Evolutionary conservation across 2,329 filamentous ascomycete species (phyloP).

Genomic region (Hymenoscyphus occultus): DNA sequence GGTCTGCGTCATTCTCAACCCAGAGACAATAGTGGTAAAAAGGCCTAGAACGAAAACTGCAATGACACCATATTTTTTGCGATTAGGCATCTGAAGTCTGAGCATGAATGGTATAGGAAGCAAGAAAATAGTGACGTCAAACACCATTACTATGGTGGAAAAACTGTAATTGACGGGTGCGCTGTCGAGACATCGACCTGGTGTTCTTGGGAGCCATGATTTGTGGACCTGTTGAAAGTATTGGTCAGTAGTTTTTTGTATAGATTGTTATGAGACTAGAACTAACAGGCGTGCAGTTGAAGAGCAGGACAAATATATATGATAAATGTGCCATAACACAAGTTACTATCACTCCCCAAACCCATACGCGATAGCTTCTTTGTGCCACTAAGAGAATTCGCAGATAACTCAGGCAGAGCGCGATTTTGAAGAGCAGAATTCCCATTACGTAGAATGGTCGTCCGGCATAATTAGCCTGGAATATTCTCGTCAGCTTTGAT

Average conservation of each 20-base stretch:
- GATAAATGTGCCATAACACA: background rate
- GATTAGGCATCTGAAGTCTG: conserved; percentile 17
- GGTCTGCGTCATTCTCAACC: conserved; percentile 12
- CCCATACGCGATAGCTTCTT: background rate
- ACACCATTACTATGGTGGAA: background rate
- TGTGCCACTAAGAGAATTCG: conserved; percentile 17
- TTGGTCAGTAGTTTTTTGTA: background rate
- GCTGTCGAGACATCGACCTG: conserved; percentile 38
- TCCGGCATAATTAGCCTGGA: conserved; percentile 17
- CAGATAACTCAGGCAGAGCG: conserved; percentile 18
- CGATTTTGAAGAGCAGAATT: conserved; percentile 17
- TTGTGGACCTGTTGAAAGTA: conserved; percentile 19
- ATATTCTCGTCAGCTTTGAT: background rate
- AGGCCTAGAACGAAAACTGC: conserved; percentile 21
- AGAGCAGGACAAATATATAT: background rate
- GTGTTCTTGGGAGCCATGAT: conserved; percentile 35
- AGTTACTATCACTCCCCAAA: background rate
- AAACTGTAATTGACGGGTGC: conserved; percentile 36
- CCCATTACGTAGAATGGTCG: conserved; percentile 19
- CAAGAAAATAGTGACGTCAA: conserved; percentile 18
- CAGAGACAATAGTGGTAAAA: conserved; percentile 16
- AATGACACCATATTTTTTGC: conserved; percentile 18
- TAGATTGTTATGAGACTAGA: background rate
- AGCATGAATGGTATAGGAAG: conserved; percentile 21
- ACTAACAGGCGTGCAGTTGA: background rate